Conservation (phyloP, 805 yeast species). For the Ogataea polymorpha region DNA sequence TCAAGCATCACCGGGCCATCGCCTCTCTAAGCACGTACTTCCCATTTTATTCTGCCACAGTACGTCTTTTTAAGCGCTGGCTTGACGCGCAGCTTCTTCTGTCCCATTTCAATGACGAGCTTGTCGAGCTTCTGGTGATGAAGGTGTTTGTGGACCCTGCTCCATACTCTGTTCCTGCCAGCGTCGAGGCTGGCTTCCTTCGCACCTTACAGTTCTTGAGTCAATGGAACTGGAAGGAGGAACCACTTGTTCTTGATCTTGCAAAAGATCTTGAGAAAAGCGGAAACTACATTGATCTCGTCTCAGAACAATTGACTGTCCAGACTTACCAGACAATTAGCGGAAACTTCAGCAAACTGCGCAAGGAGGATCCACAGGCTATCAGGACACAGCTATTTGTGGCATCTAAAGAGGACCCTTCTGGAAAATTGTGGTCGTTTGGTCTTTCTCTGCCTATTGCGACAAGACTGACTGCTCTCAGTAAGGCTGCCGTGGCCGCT, state of each 20-base stretch:
- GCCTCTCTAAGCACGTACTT: constrained; percentile 66
- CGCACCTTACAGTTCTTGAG: constrained; percentile 69
- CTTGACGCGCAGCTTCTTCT: constrained; percentile 75
- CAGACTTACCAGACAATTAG: constrained; percentile 60
- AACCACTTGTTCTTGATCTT: constrained; percentile 76
- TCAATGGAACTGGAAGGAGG: constrained; percentile 93
- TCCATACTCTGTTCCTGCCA: constrained; percentile 79
- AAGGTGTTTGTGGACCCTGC: constrained; percentile 84
- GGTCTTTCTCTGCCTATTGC: constrained; percentile 66
- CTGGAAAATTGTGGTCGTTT: constrained; percentile 73
- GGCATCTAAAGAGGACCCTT: constrained; percentile 79
- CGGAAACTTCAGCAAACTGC: constrained; percentile 60
- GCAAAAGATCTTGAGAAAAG: constrained; percentile 44
- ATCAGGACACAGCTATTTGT: constrained; percentile 76
- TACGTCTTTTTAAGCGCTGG: constrained; percentile 87
- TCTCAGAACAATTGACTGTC: constrained; percentile 61
- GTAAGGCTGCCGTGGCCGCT: constrained; percentile 67
- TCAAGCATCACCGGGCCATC: constrained; percentile 80
- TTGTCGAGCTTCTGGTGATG: constrained; percentile 77
- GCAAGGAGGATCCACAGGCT: constrained; percentile 80
- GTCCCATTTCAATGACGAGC: constrained; percentile 70
- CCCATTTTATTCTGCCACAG: constrained; percentile 74
- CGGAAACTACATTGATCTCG: constrained; percentile 36
- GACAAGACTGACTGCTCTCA: constrained; percentile 80
- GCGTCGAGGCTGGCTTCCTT: constrained; percentile 77